Conservation (phyloP, 352 stramenopile species). For the Phytopythium litorale region DNA sequence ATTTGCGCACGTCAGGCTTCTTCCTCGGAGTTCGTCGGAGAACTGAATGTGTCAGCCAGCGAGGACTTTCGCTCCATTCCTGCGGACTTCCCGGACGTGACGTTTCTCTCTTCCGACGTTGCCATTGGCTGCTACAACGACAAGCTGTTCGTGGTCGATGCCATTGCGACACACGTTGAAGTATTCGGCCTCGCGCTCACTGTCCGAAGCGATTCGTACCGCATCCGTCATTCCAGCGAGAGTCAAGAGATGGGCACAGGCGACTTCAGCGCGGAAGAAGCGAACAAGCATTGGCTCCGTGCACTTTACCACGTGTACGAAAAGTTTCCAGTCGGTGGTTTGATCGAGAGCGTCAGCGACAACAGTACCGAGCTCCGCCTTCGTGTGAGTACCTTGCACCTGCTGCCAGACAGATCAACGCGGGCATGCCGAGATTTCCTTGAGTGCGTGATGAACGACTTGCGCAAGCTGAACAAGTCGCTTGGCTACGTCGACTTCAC, state of each 20-base stretch:
- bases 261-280: background rate
- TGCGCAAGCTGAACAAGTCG: conserved; percentile 44
- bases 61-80: conserved; percentile 35
- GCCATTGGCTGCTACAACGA: conserved; percentile 13
- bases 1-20: background rate
- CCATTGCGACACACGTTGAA: conserved; percentile 1
- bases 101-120: conserved; percentile 7
- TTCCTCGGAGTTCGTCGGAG: conserved; percentile 7
- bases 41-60: conserved; percentile 21
- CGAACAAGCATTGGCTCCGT: conserved; percentile 16
- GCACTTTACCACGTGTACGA: conserved; percentile 58
- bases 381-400: background rate
- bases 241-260: background rate
- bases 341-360: conserved; percentile 9
- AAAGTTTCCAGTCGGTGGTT: conserved; percentile 45
- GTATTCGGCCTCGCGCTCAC: conserved; percentile 24
- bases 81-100: background rate
- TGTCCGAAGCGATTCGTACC: conserved; percentile 48
- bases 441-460: conserved; percentile 34
- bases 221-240: conserved; percentile 30
- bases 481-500: background rate
- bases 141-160: conserved; percentile 27
- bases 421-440: conserved; percentile 18
- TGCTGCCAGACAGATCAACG: background rate
- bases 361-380: background rate